Conservation (phyloP, 257 asterid species). For the Haberlea rhodopensis region DNA sequence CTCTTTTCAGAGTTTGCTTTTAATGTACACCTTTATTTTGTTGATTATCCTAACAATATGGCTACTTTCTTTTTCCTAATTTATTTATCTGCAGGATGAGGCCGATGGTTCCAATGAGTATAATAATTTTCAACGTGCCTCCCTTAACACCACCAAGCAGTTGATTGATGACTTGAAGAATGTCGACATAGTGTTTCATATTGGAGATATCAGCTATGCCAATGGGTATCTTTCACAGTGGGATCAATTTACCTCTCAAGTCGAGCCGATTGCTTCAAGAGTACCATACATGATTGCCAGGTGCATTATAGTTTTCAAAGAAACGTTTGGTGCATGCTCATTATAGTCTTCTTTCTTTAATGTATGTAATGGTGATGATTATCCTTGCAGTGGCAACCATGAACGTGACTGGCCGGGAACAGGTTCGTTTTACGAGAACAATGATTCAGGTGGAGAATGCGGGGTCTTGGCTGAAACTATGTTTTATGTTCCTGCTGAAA, state of each 20-base stretch:
- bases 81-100: slow-evolving; percentile 81
- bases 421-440: slow-evolving; percentile 70
- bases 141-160: slow-evolving; percentile 85
- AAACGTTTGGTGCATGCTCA: not conserved
- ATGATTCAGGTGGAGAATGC: slow-evolving; percentile 95
- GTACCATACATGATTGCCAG: slow-evolving; percentile 98
- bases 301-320: slow-evolving; percentile 27
- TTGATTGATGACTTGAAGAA: slow-evolving; percentile 63
- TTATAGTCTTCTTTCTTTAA: not conserved
- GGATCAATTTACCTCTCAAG: slow-evolving; percentile 92
- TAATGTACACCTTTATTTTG: not conserved
- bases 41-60: not conserved
- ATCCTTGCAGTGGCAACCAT: slow-evolving; percentile 75
- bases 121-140: slow-evolving; percentile 66
- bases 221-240: slow-evolving; percentile 88
- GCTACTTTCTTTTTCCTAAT: too few species aligned
- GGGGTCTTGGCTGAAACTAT: slow-evolving; percentile 76
- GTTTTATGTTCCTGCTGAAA: slow-evolving; percentile 89
- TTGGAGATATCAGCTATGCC: slow-evolving; percentile 82
- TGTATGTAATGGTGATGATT: slow-evolving; percentile 1
- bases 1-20: slow-evolving; percentile 6
- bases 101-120: slow-evolving; percentile 93
- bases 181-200: slow-evolving; percentile 80
- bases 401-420: slow-evolving; percentile 95
- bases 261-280: slow-evolving; percentile 79